These are phyloP conservation scores for Microsporum ferrugineum DNA, from an alignment of 2,329 filamentous ascomycete species.

Conservation along the genomic window DNA sequence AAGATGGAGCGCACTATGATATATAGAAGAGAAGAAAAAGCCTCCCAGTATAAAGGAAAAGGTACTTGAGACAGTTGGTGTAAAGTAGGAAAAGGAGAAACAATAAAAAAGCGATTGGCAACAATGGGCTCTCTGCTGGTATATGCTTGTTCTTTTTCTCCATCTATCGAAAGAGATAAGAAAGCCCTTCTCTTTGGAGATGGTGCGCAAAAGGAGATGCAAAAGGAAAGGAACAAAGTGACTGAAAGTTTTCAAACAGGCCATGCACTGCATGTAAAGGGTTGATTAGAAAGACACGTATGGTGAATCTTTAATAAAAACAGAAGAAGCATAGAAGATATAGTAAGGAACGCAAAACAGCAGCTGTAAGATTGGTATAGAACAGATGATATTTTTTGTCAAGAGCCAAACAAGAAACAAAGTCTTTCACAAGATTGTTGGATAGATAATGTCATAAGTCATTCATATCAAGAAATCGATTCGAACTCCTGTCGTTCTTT, in stretches of 20 bases:
- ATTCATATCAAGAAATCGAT: constrained; percentile 38
- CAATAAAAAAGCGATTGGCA: not conserved
- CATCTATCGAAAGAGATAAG: not conserved
- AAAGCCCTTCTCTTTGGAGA: not conserved
- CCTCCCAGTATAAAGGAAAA: not conserved
- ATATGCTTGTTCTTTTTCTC: not conserved
- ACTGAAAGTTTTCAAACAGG: not conserved
- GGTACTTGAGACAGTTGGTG: not conserved
- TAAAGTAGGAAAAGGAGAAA: not conserved
- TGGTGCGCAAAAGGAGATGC: not conserved
- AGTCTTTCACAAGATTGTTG: not conserved
- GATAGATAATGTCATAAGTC: not conserved
- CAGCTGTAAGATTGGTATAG: constrained; percentile 15
- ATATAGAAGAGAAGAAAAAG: not conserved
- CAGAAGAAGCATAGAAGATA: constrained; percentile 2
- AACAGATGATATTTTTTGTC: constrained; percentile 15
- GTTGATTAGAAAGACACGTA: constrained; percentile 3
- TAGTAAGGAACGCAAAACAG: constrained; percentile 8
- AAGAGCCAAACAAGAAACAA: constrained; percentile 10
- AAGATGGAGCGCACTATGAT: not conserved
- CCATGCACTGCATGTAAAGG: not conserved
- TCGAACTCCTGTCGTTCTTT: constrained; percentile 57
- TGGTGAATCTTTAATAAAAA: not conserved
- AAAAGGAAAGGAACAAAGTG: not conserved
- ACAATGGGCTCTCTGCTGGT: not conserved